A percentile compares a stretch with the other conserved stretches of the same genome.
Evolutionary conservation across 2,329 filamentous ascomycete genomes (phyloP).

Genomic region (Catunica adiposa): DNA sequence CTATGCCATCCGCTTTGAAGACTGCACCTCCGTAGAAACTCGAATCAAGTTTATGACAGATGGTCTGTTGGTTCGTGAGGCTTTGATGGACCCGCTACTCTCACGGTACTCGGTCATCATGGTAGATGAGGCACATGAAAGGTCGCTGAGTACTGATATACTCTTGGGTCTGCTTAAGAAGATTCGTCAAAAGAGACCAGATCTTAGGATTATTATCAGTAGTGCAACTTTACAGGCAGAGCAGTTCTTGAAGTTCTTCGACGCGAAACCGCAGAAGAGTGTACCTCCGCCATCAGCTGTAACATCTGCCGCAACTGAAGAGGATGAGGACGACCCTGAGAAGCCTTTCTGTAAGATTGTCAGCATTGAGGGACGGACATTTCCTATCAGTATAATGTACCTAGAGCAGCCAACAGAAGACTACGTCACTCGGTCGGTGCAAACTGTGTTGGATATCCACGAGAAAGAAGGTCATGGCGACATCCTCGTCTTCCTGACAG

Average conservation of each 20-base stretch:
- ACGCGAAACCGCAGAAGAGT: background rate
- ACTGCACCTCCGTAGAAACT: conserved; percentile 71
- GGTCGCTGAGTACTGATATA: conserved; percentile 83
- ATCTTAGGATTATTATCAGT: conserved; percentile 76
- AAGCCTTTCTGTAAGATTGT: conserved; percentile 15
- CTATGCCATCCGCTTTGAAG: conserved; percentile 85
- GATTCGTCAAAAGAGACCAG: conserved; percentile 61
- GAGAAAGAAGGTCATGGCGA: conserved; percentile 65
- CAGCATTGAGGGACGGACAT: conserved; percentile 67
- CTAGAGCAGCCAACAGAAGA: conserved; percentile 63
- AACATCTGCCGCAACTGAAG: conserved; percentile 30
- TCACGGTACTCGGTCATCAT: conserved; percentile 90
- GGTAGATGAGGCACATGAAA: conserved; percentile 93
- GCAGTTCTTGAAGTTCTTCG: conserved; percentile 67
- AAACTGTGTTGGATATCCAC: conserved; percentile 79
- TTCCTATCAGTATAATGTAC: conserved; percentile 77
- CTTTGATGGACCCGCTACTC: conserved; percentile 77
- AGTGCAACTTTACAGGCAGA: conserved; percentile 88
- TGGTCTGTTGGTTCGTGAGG: conserved; percentile 77
- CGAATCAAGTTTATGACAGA: conserved; percentile 93
- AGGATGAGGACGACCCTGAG: background rate
- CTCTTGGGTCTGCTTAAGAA: conserved; percentile 83
- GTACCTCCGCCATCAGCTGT: background rate
- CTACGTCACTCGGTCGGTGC: conserved; percentile 69
- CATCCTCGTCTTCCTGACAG: conserved; percentile 80